Percentiles rank a stretch among this genome's conserved stretches.
phyloP scores from a whole-genome alignment of 768 basidiomycete genomes.

The Sarcodon aspratus region DNA sequence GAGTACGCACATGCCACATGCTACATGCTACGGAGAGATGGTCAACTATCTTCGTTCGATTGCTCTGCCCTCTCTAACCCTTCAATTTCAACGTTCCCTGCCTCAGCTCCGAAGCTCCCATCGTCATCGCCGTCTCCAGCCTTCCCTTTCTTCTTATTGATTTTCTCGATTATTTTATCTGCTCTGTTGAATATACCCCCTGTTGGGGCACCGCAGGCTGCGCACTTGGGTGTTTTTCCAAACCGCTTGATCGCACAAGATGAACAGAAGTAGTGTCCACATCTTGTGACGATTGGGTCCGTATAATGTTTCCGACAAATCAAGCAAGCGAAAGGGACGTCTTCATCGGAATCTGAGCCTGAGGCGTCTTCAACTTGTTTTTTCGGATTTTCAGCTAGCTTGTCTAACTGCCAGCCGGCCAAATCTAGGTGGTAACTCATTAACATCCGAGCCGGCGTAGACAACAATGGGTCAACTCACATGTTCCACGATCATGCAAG shows the following conservation, averaged over 20 bases:
- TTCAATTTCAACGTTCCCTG: constrained; percentile 32
- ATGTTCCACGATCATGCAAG: constrained; percentile 93
- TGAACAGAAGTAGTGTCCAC: constrained; percentile 94
- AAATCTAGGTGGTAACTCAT: constrained; percentile 44
- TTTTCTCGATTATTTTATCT: constrained; percentile 84
- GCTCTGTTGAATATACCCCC: constrained; percentile 95
- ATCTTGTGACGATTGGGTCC: constrained; percentile 91
- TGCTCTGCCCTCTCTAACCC: constrained; percentile 27
- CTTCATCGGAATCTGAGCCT: constrained; percentile 62
- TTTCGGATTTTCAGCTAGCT: constrained; percentile 69
- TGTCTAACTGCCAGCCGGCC: constrained; percentile 98
- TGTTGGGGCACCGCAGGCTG: constrained; percentile 88
- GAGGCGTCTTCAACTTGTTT: constrained; percentile 50
- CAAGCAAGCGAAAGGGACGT: constrained; percentile 96
- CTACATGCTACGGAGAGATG: too few relatives aligned
- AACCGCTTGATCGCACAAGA: constrained; percentile 93
- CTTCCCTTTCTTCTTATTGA: constrained; percentile 59
- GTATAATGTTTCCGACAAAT: constrained; percentile 93
- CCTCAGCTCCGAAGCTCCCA: constrained; percentile 6
- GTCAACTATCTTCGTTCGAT: too few relatives aligned
- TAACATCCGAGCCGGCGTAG: constrained; percentile 11
- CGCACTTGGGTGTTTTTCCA: constrained; percentile 88
- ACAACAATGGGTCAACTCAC: constrained; percentile 32
- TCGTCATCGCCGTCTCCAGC: constrained; percentile 31
- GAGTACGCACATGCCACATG: too few relatives aligned